These are phyloP conservation scores for Triadica sebifera DNA, from an alignment of 345 rosid genomes.

Conservation along the genomic window DNA sequence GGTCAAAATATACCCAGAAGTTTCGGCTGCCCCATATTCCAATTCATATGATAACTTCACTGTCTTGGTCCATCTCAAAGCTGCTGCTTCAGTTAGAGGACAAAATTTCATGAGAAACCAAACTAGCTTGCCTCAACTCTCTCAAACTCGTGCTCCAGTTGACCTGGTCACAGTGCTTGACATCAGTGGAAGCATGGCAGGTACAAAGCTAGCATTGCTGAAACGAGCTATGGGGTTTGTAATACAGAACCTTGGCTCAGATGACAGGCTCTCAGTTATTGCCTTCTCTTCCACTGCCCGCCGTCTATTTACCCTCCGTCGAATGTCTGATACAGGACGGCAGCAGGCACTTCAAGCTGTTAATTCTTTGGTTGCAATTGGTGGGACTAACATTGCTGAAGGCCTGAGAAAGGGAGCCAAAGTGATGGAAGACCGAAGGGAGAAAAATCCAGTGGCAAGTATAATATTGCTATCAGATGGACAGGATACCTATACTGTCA, in stretches of 20 bases:
- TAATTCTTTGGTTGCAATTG: slow-evolving; percentile 83
- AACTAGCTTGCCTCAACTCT: slow-evolving; percentile 36
- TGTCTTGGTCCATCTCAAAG: slow-evolving; percentile 78
- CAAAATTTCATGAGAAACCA: slow-evolving; percentile 35
- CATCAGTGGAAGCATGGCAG: slow-evolving; percentile 98
- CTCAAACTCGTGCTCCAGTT: slow-evolving; percentile 28
- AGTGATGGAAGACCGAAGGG: slow-evolving; percentile 80
- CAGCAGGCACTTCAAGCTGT: slow-evolving; percentile 85
- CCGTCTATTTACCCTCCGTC: slow-evolving; percentile 75
- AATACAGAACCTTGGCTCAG: slow-evolving; percentile 86
- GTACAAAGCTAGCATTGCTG: slow-evolving; percentile 88
- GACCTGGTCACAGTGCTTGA: slow-evolving; percentile 95
- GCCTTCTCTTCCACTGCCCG: slow-evolving; percentile 96
- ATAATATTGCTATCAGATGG: slow-evolving; percentile 93
- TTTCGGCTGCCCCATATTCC: slow-evolving; percentile 53
- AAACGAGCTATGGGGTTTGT: slow-evolving; percentile 99
- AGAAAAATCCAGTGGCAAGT: slow-evolving; percentile 81
- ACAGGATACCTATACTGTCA: slow-evolving; percentile 74
- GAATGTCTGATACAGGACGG: slow-evolving; percentile 77
- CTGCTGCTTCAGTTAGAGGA: slow-evolving; percentile 44
- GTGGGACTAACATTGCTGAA: slow-evolving; percentile 96
- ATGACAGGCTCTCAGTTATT: slow-evolving; percentile 91
- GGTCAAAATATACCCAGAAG: slow-evolving; percentile 68
- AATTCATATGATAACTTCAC: slow-evolving; percentile 57
- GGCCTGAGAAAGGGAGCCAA: slow-evolving; percentile 91